Percentiles rank a stretch among this genome's conserved stretches.
phyloP scores from a whole-genome alignment of 2,329 filamentous ascomycete species.

The Lanzia echinophila region DNA sequence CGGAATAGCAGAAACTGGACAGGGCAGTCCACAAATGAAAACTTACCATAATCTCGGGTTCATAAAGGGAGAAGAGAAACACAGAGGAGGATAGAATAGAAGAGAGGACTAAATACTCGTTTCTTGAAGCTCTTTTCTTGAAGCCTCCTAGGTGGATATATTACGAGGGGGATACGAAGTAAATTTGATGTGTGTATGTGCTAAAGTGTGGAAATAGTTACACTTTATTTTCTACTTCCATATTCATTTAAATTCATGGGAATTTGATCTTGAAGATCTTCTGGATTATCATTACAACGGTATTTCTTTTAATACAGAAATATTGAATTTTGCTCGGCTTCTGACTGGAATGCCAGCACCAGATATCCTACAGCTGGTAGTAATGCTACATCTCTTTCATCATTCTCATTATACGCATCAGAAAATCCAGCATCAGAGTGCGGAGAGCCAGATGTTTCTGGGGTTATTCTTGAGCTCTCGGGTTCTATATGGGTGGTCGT shows the following conservation, averaged over 20 bases:
- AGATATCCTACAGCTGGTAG: background rate
- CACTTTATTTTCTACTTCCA: too few species aligned
- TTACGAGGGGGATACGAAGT: background rate
- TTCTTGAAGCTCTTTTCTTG: background rate
- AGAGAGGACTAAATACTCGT: too few species aligned
- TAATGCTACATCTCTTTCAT: conserved; percentile 9
- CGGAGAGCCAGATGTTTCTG: conserved; percentile 14
- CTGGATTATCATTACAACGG: too few species aligned
- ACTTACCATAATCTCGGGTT: too few species aligned
- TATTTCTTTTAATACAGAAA: too few species aligned
- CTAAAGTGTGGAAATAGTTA: background rate
- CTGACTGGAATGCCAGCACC: background rate
- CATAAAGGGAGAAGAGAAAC: too few species aligned
- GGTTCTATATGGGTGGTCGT: conserved; percentile 44
- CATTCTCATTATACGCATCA: conserved; percentile 30
- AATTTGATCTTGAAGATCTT: too few species aligned
- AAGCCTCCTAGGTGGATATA: background rate
- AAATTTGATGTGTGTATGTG: background rate
- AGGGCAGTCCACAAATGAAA: too few species aligned
- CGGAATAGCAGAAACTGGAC: too few species aligned
- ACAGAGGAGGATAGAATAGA: too few species aligned
- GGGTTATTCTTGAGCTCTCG: background rate
- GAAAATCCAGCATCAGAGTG: conserved; percentile 29
- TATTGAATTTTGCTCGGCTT: too few species aligned
- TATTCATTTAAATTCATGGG: too few species aligned